A percentile compares a stretch with the other conserved stretches of the same genome.
phyloP scores from a whole-genome alignment of 2,329 filamentous ascomycete genomes.

The Ophiostoma novo-ulmi region DNA sequence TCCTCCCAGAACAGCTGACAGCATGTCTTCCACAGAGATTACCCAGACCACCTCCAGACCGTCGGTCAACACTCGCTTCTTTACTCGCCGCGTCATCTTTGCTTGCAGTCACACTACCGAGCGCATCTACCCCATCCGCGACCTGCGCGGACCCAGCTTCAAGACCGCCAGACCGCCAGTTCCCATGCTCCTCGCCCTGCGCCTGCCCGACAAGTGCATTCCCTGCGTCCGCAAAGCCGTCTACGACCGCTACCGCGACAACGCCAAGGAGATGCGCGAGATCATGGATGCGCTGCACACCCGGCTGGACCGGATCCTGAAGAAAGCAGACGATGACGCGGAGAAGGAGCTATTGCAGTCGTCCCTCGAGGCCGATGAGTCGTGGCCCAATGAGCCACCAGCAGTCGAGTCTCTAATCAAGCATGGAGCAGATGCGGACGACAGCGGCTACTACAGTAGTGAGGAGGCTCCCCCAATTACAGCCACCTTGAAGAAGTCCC shows the following conservation, averaged over 20 bases:
- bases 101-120: conserved; percentile 20
- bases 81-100: conserved; percentile 21
- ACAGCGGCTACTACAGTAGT: not conserved
- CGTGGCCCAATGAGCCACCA: conserved; percentile 8
- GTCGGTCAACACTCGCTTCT: conserved; percentile 7
- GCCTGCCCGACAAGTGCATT: conserved; percentile 9
- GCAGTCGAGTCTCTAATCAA: too few relatives aligned
- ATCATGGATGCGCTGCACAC: not conserved
- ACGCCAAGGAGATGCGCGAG: not conserved
- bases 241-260: not conserved
- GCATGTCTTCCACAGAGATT: not conserved
- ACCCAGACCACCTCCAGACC: not conserved
- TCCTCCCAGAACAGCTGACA: not conserved
- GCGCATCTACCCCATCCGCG: conserved; percentile 15
- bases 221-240: conserved; percentile 1
- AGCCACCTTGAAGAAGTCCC: not conserved
- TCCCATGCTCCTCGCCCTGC: conserved; percentile 16
- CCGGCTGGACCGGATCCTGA: conserved; percentile 3
- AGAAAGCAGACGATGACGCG: not conserved
- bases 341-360: not conserved
- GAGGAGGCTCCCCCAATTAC: not conserved
- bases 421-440: not conserved
- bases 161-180: not conserved
- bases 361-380: conserved; percentile 8
- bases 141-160: not conserved